These are phyloP conservation scores for Staphylotrichum tortipilum DNA, from an alignment of 495 filamentous ascomycete species.

Conservation along the genomic window DNA sequence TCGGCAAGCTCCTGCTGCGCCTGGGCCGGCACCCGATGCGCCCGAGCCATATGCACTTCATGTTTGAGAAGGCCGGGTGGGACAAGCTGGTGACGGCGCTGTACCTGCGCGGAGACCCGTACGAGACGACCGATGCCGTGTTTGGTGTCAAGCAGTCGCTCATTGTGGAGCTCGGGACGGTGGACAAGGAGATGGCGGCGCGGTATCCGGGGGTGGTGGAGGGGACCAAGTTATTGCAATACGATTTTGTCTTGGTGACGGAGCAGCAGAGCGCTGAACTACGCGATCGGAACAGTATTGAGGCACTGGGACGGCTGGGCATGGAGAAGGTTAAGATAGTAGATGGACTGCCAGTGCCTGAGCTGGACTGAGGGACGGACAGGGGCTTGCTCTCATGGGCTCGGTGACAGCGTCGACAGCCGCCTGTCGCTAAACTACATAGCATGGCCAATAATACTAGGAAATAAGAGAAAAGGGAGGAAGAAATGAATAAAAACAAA, in stretches of 20 bases:
- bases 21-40: constrained; percentile 71
- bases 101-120: constrained; percentile 75
- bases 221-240: constrained; percentile 54
- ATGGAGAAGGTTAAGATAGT: constrained; percentile 68
- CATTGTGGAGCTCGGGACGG: constrained; percentile 60
- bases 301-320: constrained; percentile 64
- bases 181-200: constrained; percentile 49
- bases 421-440: too few relatives aligned
- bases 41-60: constrained; percentile 89
- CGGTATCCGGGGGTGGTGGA: constrained; percentile 62
- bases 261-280: constrained; percentile 61
- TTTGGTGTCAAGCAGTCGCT: constrained; percentile 88
- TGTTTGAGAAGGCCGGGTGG: constrained; percentile 78
- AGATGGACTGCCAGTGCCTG: constrained; percentile 72
- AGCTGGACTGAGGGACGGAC: too few relatives aligned
- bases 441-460: too few relatives aligned
- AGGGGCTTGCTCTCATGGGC: too few relatives aligned
- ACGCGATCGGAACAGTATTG: constrained; percentile 59
- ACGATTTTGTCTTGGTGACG: constrained; percentile 67
- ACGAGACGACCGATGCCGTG: constrained; percentile 85
- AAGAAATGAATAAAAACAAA: too few relatives aligned
- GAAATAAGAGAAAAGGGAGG: too few relatives aligned
- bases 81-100: constrained; percentile 86
- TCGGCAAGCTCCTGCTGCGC: constrained; percentile 64
- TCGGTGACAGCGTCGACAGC: too few relatives aligned